Evolutionary conservation across 352 stramenopile species (phyloP), one percentile per base, ranked within the genome.

Genomic region (Poterioochromonas sp.): DNA sequence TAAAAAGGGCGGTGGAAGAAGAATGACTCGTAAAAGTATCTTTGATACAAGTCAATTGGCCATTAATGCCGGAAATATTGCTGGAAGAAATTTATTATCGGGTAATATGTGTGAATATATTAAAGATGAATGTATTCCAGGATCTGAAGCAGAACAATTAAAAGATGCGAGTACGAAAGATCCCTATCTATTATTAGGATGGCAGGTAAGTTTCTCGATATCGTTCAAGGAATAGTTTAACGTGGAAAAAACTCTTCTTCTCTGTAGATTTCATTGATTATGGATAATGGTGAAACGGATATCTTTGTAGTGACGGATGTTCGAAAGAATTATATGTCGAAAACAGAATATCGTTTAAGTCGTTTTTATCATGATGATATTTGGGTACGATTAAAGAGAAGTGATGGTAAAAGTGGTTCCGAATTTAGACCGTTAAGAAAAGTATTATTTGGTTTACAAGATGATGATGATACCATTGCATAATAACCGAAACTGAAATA

Each of bases 261-360:
- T 58, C 47, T 58, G 47, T 58, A 58, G 47, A 58, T 58, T 58
- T 15, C 15, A 58, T 58, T 58, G 47, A 58, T n/a, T n/a, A n/a
- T 26, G 47, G 47, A 58, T 26, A 26, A 26, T 26, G 47, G 26
- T 26, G 15, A 58, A 58, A 58, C 15, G 26, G 62, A n/a, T 29
- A 44, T 71, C 41, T 71, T 43, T 71, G 62, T 71, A 11, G 32
- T 71, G 26, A 71, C 62, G 11, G 62, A 44, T 47, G 32, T 71
- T 41, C 34, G 39, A 12, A 71, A 71, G 62, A 71, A 71, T 47
- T n/a, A 32, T 8, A 40, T 44, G 62, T 43, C 18, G 15, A 71
- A 71, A 43, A 47, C 62, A 47, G 62, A 71, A 43, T 71, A 32
- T 47, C 62, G 62, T 12, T 8, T 71, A 29, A 71, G 62, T 44